These are phyloP conservation scores for Neurospora sp. DNA, from an alignment of 495 filamentous ascomycete species.

Conservation along the genomic window DNA sequence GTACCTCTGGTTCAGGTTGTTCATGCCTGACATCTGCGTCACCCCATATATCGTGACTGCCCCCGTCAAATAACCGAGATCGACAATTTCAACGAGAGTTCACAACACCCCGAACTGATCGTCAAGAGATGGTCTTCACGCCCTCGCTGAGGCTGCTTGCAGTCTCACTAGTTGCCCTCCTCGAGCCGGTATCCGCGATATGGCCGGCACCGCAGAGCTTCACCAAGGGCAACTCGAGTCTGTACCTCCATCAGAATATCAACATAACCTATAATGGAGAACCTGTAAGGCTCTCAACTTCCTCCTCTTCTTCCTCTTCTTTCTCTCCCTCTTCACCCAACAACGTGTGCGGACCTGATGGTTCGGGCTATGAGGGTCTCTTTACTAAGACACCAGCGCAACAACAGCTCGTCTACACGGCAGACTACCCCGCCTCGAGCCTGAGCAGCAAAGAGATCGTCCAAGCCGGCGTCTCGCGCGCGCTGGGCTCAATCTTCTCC, in stretches of 20 bases:
- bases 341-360: not conserved
- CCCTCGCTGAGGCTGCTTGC: slow-evolving; percentile 13
- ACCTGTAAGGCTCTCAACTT: slow-evolving; percentile 35
- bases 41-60: not conserved
- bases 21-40: not conserved
- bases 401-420: slow-evolving; percentile 33
- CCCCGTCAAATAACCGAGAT: not conserved
- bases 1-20: not conserved
- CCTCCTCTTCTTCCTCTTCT: slow-evolving; percentile 4
- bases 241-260: slow-evolving; percentile 47
- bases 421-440: slow-evolving; percentile 27
- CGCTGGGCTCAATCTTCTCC: slow-evolving; percentile 44
- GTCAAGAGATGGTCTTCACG: not conserved
- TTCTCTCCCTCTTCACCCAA: slow-evolving; percentile 1
- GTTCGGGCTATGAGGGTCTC: slow-evolving; percentile 2
- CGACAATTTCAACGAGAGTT: not conserved
- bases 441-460: slow-evolving; percentile 40
- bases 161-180: slow-evolving; percentile 25
- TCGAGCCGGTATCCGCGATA: slow-evolving; percentile 34
- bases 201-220: slow-evolving; percentile 50
- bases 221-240: slow-evolving; percentile 39
- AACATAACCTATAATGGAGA: slow-evolving; percentile 46
- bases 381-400: slow-evolving; percentile 19
- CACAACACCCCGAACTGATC: not conserved
- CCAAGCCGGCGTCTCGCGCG: slow-evolving; percentile 36